Percentiles rank a stretch among this genome's conserved stretches.
These are phyloP conservation scores for Entrophospora sp. DNA, from an alignment of 192 early-diverging fungal species.

Conservation along the genomic window DNA sequence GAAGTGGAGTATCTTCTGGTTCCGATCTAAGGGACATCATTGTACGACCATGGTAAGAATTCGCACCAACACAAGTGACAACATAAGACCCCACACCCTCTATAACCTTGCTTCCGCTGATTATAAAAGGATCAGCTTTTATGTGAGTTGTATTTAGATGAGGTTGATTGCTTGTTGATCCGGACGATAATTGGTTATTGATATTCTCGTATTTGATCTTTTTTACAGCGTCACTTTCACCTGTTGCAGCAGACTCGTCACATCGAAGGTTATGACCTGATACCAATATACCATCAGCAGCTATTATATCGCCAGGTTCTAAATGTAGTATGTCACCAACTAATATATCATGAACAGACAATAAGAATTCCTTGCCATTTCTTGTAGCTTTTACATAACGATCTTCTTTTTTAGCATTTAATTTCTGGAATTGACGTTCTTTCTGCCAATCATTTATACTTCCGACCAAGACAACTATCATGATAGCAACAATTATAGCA, in stretches of 20 bases:
- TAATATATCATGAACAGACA: conserved; percentile 72
- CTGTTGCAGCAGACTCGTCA: conserved; percentile 91
- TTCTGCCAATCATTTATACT: conserved; percentile 82
- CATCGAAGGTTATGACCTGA: conserved; percentile 70
- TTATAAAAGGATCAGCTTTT: conserved; percentile 69
- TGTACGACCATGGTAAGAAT: conserved; percentile 84
- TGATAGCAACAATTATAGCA: conserved; percentile 70
- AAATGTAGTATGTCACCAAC: conserved; percentile 87
- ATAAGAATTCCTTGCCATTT: conserved; percentile 51
- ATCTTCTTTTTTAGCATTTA: conserved; percentile 83
- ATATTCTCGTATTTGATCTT: conserved; percentile 61
- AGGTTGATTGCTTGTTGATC: no score
- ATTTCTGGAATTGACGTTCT: conserved; percentile 74
- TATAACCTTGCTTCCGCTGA: conserved; percentile 87
- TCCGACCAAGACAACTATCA: conserved; percentile 70
- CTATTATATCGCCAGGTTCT: conserved; percentile 87
- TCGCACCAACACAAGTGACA: conserved; percentile 72
- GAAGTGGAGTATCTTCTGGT: conserved; percentile 82
- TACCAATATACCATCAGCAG: conserved; percentile 85
- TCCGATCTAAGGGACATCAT: conserved; percentile 84
- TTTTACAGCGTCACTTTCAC: conserved; percentile 86
- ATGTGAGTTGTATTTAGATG: no score
- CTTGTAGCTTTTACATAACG: conserved; percentile 61
- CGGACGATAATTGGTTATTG: no score
- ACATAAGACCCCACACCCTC: conserved; percentile 85